Evolutionary conservation across 495 filamentous ascomycete species (phyloP).

Genomic region (Lasiosphaeris hirsuta): DNA sequence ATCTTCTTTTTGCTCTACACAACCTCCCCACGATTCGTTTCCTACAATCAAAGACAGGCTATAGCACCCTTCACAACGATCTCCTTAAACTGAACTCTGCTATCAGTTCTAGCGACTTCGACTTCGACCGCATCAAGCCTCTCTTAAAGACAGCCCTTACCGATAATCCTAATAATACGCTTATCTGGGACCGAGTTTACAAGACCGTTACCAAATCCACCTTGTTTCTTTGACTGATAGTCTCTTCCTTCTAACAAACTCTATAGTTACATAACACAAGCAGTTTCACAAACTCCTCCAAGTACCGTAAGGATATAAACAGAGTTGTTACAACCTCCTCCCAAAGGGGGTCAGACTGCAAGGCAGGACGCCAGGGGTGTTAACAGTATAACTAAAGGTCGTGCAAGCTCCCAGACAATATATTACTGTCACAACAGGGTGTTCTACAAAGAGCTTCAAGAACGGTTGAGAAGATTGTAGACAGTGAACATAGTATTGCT

Average conservation of each 20-base stretch:
- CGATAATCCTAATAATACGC: too few relatives aligned
- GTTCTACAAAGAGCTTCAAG: too few relatives aligned
- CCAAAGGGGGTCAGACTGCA: too few relatives aligned
- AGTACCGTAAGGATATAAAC: slow-evolving; percentile 42
- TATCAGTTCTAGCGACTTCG: slow-evolving; percentile 32
- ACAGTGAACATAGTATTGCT: too few relatives aligned
- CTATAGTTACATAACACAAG: slow-evolving; percentile 41
- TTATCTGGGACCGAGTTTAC: slow-evolving; percentile 34
- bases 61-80: slow-evolving; percentile 17
- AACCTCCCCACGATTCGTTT: slow-evolving; percentile 25
- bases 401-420: too few relatives aligned
- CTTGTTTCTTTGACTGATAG: slow-evolving; percentile 32
- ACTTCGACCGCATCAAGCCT: slow-evolving; percentile 34
- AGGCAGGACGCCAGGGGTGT: too few relatives aligned
- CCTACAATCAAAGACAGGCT: slow-evolving; percentile 16
- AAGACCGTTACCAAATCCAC: slow-evolving; percentile 33
- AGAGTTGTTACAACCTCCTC: slow-evolving; percentile 37
- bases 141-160: too few relatives aligned
- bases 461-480: too few relatives aligned
- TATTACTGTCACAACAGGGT: too few relatives aligned
- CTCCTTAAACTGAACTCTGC: slow-evolving; percentile 23
- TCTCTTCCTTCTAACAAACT: slow-evolving; percentile 37
- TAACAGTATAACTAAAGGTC: too few relatives aligned
- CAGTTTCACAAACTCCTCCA: slow-evolving; percentile 42
- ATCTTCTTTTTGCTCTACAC: slow-evolving; percentile 23